Base-by-base conservation (phyloP, 768 basidiomycete species). In the Rhizopogon vinicolor region DNA sequence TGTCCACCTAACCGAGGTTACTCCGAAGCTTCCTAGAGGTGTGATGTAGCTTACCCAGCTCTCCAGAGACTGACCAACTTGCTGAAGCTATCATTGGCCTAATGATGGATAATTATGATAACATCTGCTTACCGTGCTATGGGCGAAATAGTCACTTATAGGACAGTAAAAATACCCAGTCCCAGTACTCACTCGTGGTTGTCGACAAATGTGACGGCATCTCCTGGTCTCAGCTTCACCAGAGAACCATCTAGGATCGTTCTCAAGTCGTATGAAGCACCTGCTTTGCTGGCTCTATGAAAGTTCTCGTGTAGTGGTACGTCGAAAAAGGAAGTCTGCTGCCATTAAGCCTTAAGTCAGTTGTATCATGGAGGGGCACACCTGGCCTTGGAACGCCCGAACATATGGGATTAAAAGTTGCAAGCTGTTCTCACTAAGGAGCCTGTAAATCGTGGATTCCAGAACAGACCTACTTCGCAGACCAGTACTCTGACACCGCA, bases 151-250 rank as follows among this genome's bases (percentile, higher is more conserved):
- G 42, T 1, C 3, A 35, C 10, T 14, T 18, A 19, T 35, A 6
- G n/a, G 39, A 35, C 7, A 42, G 16, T 9, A 54, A 10, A 54
- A 10, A 52, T 39, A 39, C 52, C 6, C 25, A 28, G 14, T 33
- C 1, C 10, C 2, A 51, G 39, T 9, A 72, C 86, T 70, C 58
- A 91, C 91, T 93, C 91, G 60, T 93, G 91, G 68, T 93, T 93
- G 62, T 93, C 91, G 7, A 93, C 91, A 63, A 93, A 93, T 0
- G 91, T 93, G 5, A 97, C 91, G 4, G 93, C 89, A 65, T 93
- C 90, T 28, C 78, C 74, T 2, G 94, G 93, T 57, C 83, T 79
- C 3, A 72, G 64, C 54, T 86, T 76, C 16, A 91, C 78, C 10
- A 98, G 68, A 1, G 89, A 87, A 44, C 79, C 75, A 51, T 87